Evolutionary conservation across 805 yeast genomes (phyloP).

Genomic region (Teunomyces gatunensis): DNA sequence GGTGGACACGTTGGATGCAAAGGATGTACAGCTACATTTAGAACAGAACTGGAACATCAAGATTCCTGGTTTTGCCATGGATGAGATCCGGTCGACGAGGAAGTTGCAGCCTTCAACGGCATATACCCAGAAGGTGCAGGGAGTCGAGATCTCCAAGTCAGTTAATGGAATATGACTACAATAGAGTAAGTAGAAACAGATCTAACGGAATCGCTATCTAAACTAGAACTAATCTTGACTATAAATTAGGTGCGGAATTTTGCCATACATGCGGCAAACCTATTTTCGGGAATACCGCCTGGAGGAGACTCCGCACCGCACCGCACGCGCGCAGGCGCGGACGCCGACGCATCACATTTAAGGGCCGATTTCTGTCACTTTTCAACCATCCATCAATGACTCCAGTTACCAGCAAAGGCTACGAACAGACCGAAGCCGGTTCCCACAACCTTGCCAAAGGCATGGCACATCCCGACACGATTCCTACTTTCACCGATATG

Average conservation of each 20-base stretch:
- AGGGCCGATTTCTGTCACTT: too few species aligned
- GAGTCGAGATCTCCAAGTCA: slow-evolving; percentile 63
- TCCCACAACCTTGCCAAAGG: slow-evolving; percentile 61
- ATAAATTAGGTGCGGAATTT: too few species aligned
- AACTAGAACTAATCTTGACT: too few species aligned
- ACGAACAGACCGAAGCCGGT: slow-evolving; percentile 43
- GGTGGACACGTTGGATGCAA: slow-evolving; percentile 79
- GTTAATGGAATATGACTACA: slow-evolving; percentile 42
- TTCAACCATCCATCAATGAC: background rate
- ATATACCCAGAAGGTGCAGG: slow-evolving; percentile 66
- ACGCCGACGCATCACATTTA: background rate
- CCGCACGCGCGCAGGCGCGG: too few species aligned
- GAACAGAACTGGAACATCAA: slow-evolving; percentile 94
- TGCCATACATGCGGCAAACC: too few species aligned
- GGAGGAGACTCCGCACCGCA: too few species aligned
- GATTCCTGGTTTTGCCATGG: slow-evolving; percentile 89
- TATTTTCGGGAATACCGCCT: background rate
- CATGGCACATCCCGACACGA: slow-evolving; percentile 46
- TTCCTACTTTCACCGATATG: slow-evolving; percentile 52
- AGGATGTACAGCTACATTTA: slow-evolving; percentile 87
- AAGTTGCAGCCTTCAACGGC: slow-evolving; percentile 65
- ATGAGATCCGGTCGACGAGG: slow-evolving; percentile 78
- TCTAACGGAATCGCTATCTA: too few species aligned
- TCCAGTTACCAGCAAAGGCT: slow-evolving; percentile 32
- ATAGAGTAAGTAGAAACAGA: background rate